A percentile compares a stretch with the other conserved stretches of the same genome.
phyloP scores from a whole-genome alignment of 1,284 basidiomycete genomes.

The Limonomyces culmigenus region DNA sequence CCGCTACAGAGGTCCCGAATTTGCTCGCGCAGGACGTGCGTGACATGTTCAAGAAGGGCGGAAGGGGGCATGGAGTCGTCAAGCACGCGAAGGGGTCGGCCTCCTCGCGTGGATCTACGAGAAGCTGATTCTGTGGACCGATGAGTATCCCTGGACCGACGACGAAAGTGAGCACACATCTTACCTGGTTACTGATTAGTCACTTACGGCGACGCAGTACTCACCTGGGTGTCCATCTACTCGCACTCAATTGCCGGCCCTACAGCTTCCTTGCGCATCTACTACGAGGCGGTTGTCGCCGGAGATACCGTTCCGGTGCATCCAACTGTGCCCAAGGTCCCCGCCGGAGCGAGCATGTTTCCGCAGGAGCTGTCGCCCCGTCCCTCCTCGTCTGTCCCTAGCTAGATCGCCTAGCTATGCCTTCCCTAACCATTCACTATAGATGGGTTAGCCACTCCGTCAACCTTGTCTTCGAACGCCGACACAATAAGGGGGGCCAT shows the following conservation, averaged over 20 bases:
- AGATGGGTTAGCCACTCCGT: slow-evolving; percentile 16
- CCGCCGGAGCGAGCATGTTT: too few relatives aligned
- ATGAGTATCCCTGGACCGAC: slow-evolving; percentile 30
- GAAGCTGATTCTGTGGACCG: slow-evolving; percentile 34
- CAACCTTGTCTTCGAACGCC: slow-evolving; percentile 6
- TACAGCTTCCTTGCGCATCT: slow-evolving; percentile 20
- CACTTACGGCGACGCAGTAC: too few relatives aligned
- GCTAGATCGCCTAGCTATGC: too few relatives aligned
- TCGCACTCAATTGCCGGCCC: slow-evolving; percentile 22
- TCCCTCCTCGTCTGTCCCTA: too few relatives aligned
- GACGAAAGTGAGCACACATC: slow-evolving; percentile 29
- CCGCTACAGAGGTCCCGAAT: slow-evolving; percentile 10
- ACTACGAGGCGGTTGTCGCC: slow-evolving; percentile 14
- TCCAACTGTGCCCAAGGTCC: too few relatives aligned
- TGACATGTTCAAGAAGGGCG: slow-evolving; percentile 11
- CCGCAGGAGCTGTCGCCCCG: too few relatives aligned
- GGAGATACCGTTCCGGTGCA: too few relatives aligned
- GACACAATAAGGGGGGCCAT: slow-evolving; percentile 11
- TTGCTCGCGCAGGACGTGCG: slow-evolving; percentile 9
- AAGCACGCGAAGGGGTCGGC: slow-evolving; percentile 22
- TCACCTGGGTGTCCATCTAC: slow-evolving; percentile 23
- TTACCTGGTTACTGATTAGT: too few relatives aligned
- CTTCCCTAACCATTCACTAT: slow-evolving; percentile 28
- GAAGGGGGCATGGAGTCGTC: slow-evolving; percentile 13
- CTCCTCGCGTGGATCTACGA: slow-evolving; percentile 47